Evolutionary conservation across 768 basidiomycete genomes (phyloP), one percentile per base, ranked within the genome.

Genomic region (Tylopilus subfusipes): DNA sequence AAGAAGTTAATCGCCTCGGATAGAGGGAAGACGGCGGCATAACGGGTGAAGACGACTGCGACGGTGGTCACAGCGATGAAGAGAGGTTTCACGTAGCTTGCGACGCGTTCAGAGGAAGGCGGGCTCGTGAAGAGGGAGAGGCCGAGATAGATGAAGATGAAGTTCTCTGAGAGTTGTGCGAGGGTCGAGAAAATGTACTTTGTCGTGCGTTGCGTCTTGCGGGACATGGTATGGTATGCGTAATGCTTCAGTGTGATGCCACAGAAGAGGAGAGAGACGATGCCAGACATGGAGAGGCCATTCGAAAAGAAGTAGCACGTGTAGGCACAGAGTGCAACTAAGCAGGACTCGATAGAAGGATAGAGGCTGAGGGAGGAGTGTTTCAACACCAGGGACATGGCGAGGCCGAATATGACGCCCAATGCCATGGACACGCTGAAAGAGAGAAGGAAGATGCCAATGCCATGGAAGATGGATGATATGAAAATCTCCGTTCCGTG

Each of bases 301-400:
- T 93, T 99, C n/a, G 93, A 95, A 77, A 99, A 94, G 76, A 99
- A 99, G 74, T 98, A 98, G 75, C 88, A 92, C 0, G 93, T 97
- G 72, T 98, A 98, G 21, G 97, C 96, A 55, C 88, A 86, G 45
- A 99, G 82, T 1, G 94, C 87, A 52, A 98, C 92, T 31, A 99
- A 83, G 69, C 95, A 98, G n/a, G 93, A 88, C 72, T 98, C 97
- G 65, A 98, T 95, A 52, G 86, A 85, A n/a, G 94, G 93, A 71
- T 87, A 96, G 48, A 83, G 79, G 48, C 80, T 79, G 27, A 98
- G 80, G 42, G 89, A 87, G 3, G 93, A 96, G 70, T 98, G 96
- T 69, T 98, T 98, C 69, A 98, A 82, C 61, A 93, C 82, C 27
- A 98, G 81, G 11, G 93, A 96, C 77, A 92, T 95, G 18, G 76